Conservation (phyloP, 1,284 basidiomycete genomes). For the Earliella scabrosa region DNA sequence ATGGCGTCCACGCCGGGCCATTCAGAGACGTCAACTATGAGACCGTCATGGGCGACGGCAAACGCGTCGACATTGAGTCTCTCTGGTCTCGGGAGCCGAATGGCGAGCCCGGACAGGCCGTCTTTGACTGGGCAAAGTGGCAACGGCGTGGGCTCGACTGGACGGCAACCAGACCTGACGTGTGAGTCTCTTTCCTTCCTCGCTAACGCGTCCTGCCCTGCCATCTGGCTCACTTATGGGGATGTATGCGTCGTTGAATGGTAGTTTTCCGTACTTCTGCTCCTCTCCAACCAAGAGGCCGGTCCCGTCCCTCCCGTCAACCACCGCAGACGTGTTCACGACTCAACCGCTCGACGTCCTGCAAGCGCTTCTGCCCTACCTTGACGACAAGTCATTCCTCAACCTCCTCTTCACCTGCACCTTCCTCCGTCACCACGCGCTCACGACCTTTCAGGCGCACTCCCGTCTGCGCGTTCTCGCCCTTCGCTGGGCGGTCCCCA, state of each 20-base stretch:
- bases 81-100: constrained; percentile 21
- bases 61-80: constrained; percentile 26
- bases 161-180: constrained; percentile 28
- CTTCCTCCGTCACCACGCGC: constrained; percentile 28
- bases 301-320: no score
- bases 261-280: constrained; percentile 34
- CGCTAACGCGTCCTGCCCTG: no score
- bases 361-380: constrained; percentile 25
- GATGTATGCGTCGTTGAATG: no score
- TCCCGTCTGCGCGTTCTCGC: constrained; percentile 28
- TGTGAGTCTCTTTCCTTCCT: constrained; percentile 14
- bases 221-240: no score
- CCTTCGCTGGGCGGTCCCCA: constrained; percentile 34
- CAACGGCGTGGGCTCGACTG: constrained; percentile 20
- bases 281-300: no score
- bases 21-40: constrained; percentile 30
- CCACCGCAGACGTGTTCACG: constrained; percentile 25
- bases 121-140: constrained; percentile 1
- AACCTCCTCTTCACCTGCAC: constrained; percentile 31
- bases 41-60: constrained; percentile 10
- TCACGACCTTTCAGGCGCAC: constrained; percentile 32
- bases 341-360: constrained; percentile 29
- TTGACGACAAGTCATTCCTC: constrained; percentile 26
- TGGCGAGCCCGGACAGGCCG: constrained; percentile 9
- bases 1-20: constrained; percentile 19